Percentiles rank a stretch among this genome's conserved stretches.
Evolutionary conservation across 768 basidiomycete genomes (phyloP).

Genomic region (Botryobasidium botryosum): DNA sequence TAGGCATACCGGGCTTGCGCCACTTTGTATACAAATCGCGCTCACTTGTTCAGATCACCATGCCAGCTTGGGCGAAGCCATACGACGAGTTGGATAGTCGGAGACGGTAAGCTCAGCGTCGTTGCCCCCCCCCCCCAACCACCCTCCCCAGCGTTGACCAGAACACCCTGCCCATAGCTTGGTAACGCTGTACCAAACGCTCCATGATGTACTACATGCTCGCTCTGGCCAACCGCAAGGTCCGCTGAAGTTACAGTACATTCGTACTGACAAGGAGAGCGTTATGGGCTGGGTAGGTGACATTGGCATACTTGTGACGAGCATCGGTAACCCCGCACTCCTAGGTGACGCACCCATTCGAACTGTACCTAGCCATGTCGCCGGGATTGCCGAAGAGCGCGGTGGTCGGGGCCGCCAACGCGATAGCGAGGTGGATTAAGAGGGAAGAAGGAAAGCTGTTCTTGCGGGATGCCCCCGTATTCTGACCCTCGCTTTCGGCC

Average conservation of each 20-base stretch:
- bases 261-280: slow-evolving; percentile 71
- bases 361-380: slow-evolving; percentile 72
- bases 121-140: neutral
- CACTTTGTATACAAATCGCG: slow-evolving; percentile 95
- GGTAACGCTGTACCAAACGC: slow-evolving; percentile 67
- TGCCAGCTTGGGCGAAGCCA: slow-evolving; percentile 72
- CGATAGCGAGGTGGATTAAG: slow-evolving; percentile 80
- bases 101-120: slow-evolving; percentile 31
- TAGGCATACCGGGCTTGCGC: slow-evolving; percentile 77
- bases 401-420: slow-evolving; percentile 74
- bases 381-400: slow-evolving; percentile 77
- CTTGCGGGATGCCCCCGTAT: slow-evolving; percentile 77
- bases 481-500: too few species aligned
- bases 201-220: slow-evolving; percentile 82
- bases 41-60: slow-evolving; percentile 74
- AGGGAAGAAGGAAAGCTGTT: slow-evolving; percentile 72
- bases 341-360: slow-evolving; percentile 87
- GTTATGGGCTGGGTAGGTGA: slow-evolving; percentile 87
- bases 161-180: slow-evolving; percentile 30
- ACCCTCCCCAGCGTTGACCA: neutral
- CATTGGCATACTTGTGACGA: neutral
- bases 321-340: too few species aligned
- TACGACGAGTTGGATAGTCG: slow-evolving; percentile 47
- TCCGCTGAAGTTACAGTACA: slow-evolving; percentile 71
- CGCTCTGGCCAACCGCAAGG: slow-evolving; percentile 61